Evolutionary conservation across 192 early-diverging fungal genomes (phyloP).

Genomic region (Coemansia sp.): DNA sequence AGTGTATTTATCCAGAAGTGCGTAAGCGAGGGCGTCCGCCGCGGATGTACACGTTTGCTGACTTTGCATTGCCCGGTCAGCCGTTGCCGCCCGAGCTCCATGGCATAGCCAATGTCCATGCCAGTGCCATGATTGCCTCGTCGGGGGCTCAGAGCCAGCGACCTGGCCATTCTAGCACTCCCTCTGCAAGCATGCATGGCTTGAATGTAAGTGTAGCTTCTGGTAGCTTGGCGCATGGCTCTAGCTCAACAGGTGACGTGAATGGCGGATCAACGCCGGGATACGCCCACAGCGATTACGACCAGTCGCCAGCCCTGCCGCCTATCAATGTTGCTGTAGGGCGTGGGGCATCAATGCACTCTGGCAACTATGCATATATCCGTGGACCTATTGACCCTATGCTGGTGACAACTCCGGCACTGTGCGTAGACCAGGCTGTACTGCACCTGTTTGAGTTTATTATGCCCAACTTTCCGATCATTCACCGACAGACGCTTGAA

Average conservation of each 20-base stretch:
- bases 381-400: constrained; percentile 29
- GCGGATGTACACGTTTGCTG: constrained; percentile 54
- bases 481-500: constrained; percentile 48
- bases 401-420: constrained; percentile 31
- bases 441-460: constrained; percentile 43
- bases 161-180: neutral
- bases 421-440: constrained; percentile 51
- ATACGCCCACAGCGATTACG: constrained; percentile 17
- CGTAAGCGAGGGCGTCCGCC: constrained; percentile 49
- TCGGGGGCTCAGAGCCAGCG: neutral
- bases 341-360: constrained; percentile 2
- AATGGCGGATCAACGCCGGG: constrained; percentile 16
- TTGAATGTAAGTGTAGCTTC: constrained; percentile 6
- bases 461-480: constrained; percentile 33
- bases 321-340: constrained; percentile 33
- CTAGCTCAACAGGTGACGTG: constrained; percentile 7
- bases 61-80: constrained; percentile 47
- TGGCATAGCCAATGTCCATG: constrained; percentile 31
- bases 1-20: constrained; percentile 53
- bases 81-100: constrained; percentile 49
- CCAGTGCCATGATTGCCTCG: constrained; percentile 30
- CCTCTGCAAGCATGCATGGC: constrained; percentile 1
- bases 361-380: constrained; percentile 1
- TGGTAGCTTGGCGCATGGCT: constrained; percentile 1
- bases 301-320: constrained; percentile 28